Evolutionary conservation across 2,329 filamentous ascomycete species (phyloP).

Genomic region (Calonectria naviculata): DNA sequence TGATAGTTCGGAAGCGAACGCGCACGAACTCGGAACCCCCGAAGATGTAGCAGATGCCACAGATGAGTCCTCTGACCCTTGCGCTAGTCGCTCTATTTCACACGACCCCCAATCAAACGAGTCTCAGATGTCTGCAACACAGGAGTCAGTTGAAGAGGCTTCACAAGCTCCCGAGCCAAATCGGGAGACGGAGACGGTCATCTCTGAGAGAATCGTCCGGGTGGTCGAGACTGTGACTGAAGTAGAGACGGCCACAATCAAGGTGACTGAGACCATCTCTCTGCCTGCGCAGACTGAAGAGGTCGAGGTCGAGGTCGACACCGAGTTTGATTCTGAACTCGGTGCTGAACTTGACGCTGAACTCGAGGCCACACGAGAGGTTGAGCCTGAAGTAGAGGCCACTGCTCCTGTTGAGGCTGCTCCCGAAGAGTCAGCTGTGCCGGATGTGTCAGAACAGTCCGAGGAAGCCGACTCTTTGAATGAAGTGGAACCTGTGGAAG

Average conservation of each 20-base stretch:
- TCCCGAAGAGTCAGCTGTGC: background rate
- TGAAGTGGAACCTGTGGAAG: background rate
- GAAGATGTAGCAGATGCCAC: background rate
- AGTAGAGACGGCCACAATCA: slow-evolving; percentile 45
- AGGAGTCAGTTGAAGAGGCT: slow-evolving; percentile 4
- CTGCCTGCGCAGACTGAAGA: slow-evolving; percentile 25
- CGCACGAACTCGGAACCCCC: background rate
- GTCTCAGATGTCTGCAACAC: background rate
- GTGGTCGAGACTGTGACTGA: slow-evolving; percentile 51
- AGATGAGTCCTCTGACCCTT: slow-evolving; percentile 32
- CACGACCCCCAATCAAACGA: background rate
- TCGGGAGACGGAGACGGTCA: slow-evolving; percentile 36
- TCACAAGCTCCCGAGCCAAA: slow-evolving; percentile 2
- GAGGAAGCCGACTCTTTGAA: background rate
- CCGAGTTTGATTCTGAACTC: background rate
- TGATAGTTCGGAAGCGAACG: slow-evolving; percentile 1
- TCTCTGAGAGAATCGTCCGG: slow-evolving; percentile 41
- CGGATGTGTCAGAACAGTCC: background rate
- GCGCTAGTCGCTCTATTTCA: slow-evolving; percentile 32
- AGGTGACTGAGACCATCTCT: slow-evolving; percentile 38
- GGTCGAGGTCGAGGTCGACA: background rate
- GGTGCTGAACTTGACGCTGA: slow-evolving; percentile 6
- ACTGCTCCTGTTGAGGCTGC: background rate
- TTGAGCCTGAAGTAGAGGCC: background rate
- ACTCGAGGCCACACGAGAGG: background rate